Percentiles rank a stretch among this genome's conserved stretches.
Conservation (phyloP, 768 basidiomycete genomes). For the Ramaria sp. region DNA sequence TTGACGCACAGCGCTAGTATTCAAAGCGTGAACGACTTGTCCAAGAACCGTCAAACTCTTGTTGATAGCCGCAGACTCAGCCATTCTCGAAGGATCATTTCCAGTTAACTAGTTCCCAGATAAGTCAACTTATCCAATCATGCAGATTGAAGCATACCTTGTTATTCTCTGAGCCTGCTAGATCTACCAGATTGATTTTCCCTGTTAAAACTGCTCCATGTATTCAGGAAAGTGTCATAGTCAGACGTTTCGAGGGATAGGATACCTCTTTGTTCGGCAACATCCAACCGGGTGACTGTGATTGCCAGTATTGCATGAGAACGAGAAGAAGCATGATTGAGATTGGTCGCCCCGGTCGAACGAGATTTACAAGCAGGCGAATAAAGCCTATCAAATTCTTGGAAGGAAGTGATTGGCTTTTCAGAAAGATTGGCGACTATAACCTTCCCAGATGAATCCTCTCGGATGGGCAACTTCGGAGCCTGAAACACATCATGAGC, state of each 20-base stretch:
- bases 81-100: slow-evolving; percentile 79
- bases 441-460: slow-evolving; percentile 40
- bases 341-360: slow-evolving; percentile 75
- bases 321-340: slow-evolving; percentile 77
- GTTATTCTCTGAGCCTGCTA: slow-evolving; percentile 89
- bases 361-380: slow-evolving; percentile 28
- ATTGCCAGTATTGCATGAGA: slow-evolving; percentile 83
- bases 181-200: slow-evolving; percentile 78
- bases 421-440: slow-evolving; percentile 42
- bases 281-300: slow-evolving; percentile 47
- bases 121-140: background rate
- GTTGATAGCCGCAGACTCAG: slow-evolving; percentile 84
- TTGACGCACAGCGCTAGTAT: slow-evolving; percentile 12
- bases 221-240: background rate
- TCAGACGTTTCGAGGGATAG: background rate
- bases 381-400: slow-evolving; percentile 39
- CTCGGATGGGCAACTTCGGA: slow-evolving; percentile 43
- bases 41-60: slow-evolving; percentile 80
- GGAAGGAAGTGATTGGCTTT: slow-evolving; percentile 25
- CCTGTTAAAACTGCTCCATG: slow-evolving; percentile 45
- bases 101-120: slow-evolving; percentile 49
- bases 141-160: slow-evolving; percentile 36
- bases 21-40: slow-evolving; percentile 80
- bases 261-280: slow-evolving; percentile 15
- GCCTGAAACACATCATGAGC: slow-evolving; percentile 23